A percentile compares a stretch with the other conserved stretches of the same genome.
These are phyloP conservation scores for Wickerhamiella australiensis DNA, from an alignment of 805 yeast species.

Conservation along the genomic window DNA sequence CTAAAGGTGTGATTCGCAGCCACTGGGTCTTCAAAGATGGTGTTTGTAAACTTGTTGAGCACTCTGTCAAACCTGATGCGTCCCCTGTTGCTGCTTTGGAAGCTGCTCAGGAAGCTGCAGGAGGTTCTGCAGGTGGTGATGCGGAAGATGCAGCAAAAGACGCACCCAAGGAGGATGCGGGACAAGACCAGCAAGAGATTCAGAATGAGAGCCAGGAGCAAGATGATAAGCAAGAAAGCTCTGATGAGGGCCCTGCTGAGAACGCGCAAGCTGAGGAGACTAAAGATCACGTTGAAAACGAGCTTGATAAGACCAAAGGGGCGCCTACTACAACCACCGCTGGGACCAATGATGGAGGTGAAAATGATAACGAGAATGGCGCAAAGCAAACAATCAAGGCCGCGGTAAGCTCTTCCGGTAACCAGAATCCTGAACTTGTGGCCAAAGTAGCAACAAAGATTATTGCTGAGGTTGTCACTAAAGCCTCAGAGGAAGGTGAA, in stretches of 20 bases:
- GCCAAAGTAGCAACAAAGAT: constrained; percentile 2
- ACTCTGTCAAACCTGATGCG: constrained; percentile 38
- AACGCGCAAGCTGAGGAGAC: background rate
- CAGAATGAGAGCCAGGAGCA: too few relatives aligned
- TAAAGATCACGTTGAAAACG: background rate
- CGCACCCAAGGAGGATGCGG: too few relatives aligned
- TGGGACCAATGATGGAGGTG: background rate
- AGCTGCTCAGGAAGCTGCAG: constrained; percentile 14
- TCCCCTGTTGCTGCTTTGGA: constrained; percentile 26
- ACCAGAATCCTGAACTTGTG: background rate
- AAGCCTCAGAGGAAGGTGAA: constrained; percentile 45
- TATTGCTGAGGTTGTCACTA: constrained; percentile 9
- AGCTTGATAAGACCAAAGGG: constrained; percentile 6
- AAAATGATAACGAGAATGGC: background rate
- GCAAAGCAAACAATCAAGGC: background rate
- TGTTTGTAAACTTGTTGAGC: constrained; percentile 40
- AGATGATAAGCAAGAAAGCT: background rate
- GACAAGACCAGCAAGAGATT: too few relatives aligned
- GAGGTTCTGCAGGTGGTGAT: constrained; percentile 5
- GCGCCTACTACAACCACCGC: constrained; percentile 1
- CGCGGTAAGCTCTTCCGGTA: background rate
- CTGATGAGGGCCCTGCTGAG: background rate
- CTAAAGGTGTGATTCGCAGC: constrained; percentile 71
- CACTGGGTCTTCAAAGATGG: constrained; percentile 86
- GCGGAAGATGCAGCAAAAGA: background rate